These are phyloP conservation scores for Pyrus betulifolia DNA, from an alignment of 306 rosid species.

Conservation along the genomic window DNA sequence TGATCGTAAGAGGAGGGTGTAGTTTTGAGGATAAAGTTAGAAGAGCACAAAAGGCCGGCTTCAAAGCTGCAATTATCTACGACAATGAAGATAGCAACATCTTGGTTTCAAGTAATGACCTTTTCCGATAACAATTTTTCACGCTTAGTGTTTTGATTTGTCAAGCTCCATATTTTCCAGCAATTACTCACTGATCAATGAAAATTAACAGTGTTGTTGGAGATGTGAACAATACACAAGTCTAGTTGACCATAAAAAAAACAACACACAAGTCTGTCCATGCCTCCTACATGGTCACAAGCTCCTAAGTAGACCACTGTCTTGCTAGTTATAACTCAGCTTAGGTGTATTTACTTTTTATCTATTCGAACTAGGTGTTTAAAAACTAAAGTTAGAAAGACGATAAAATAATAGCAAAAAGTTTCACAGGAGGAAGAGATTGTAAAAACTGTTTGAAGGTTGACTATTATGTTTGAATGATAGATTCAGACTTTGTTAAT, in stretches of 20 bases:
- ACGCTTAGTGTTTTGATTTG: background rate
- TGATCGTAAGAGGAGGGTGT: constrained; percentile 87
- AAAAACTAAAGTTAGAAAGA: background rate
- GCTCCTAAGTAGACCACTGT: background rate
- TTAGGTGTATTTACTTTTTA: background rate
- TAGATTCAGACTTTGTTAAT: background rate
- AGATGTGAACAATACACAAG: background rate
- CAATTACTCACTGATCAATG: background rate
- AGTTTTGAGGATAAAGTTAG: constrained; percentile 94
- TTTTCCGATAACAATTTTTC: background rate
- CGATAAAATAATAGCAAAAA: background rate
- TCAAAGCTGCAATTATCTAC: constrained; percentile 79
- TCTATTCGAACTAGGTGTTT: background rate
- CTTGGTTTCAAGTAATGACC: constrained; percentile 83
- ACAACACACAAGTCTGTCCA: background rate
- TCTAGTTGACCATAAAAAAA: background rate
- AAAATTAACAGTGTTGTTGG: background rate
- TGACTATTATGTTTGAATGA: background rate
- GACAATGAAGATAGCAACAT: constrained; percentile 62
- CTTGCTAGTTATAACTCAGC: background rate
- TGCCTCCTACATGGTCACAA: background rate
- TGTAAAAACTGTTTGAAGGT: background rate
- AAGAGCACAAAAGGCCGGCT: constrained; percentile 80
- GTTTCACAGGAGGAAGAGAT: background rate
- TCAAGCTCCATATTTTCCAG: background rate